A percentile compares a stretch with the other conserved stretches of the same genome.
phyloP scores from a whole-genome alignment of 305 asterid genomes.

The Fraxinus albicans region DNA sequence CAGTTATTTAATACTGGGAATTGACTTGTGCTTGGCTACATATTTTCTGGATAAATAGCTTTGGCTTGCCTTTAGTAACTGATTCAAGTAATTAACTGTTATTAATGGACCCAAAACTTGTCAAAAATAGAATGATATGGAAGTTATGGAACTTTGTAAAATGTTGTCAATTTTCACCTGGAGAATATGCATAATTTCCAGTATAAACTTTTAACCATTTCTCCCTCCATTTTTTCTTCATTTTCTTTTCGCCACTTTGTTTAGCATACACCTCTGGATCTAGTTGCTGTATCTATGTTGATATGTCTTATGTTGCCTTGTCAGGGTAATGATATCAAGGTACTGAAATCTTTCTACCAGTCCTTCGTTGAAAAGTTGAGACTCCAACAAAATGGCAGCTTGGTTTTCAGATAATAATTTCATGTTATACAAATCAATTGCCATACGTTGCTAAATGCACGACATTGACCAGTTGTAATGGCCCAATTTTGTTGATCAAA shows the following conservation, averaged over 20 bases:
- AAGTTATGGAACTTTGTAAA: background rate
- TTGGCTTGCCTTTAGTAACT: background rate
- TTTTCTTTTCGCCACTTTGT: background rate
- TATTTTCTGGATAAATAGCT: background rate
- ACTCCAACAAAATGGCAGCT: constrained; percentile 79
- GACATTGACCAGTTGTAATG: constrained; percentile 31
- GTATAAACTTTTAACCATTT: background rate
- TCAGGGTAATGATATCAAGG: constrained; percentile 74
- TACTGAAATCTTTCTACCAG: constrained; percentile 75
- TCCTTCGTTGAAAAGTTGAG: constrained; percentile 75
- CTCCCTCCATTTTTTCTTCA: background rate
- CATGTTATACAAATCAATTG: constrained; percentile 5
- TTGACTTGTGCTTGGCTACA: background rate
- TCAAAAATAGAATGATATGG: background rate
- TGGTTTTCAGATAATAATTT: constrained; percentile 67
- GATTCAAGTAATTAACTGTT: background rate
- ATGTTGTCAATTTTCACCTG: background rate
- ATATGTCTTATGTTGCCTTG: background rate
- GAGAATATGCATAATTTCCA: background rate
- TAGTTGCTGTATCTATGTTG: background rate
- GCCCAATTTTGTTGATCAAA: constrained; percentile 23
- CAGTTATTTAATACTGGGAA: background rate
- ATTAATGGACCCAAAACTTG: background rate
- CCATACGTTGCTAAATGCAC: constrained; percentile 23
- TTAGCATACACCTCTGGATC: background rate